Evolutionary conservation across 1,139 yeast species (phyloP).

Genomic region (Meyerozyma guilliermondii): DNA sequence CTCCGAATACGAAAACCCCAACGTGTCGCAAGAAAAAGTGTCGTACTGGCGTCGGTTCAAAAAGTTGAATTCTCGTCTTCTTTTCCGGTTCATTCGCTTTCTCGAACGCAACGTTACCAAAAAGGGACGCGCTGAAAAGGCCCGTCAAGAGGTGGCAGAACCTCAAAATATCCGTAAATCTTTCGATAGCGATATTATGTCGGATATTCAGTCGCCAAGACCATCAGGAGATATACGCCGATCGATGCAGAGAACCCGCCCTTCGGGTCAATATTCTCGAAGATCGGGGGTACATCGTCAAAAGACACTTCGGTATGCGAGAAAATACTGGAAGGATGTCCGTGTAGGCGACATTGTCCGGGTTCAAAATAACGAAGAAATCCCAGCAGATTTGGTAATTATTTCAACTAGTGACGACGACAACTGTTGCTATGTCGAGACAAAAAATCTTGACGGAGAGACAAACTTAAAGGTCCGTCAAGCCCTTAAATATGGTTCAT

Average conservation of each 20-base stretch:
- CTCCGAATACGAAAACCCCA: conserved; percentile 64
- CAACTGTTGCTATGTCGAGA: conserved; percentile 89
- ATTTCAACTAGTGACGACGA: conserved; percentile 81
- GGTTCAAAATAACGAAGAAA: conserved; percentile 80
- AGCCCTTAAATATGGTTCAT: conserved; percentile 60
- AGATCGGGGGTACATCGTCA: conserved; percentile 8
- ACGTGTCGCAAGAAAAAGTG: conserved; percentile 66
- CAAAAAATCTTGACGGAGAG: conserved; percentile 95
- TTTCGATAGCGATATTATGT: conserved; percentile 29
- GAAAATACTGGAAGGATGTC: conserved; percentile 80
- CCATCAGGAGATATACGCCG: conserved; percentile 5
- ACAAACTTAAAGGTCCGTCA: conserved; percentile 83
- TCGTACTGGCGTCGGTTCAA: conserved; percentile 65
- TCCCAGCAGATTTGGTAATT: conserved; percentile 86
- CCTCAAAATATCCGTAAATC: conserved; percentile 20
- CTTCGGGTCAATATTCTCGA: conserved; percentile 17
- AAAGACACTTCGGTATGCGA: conserved; percentile 26
- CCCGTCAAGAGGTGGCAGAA: conserved; percentile 15
- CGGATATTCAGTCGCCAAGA: conserved; percentile 6
- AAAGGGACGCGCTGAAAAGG: conserved; percentile 33
- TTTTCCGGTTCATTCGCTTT: conserved; percentile 25
- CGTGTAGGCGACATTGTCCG: conserved; percentile 86
- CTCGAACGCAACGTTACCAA: conserved; percentile 30
- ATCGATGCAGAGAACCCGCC: conserved; percentile 11
- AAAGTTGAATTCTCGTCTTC: conserved; percentile 33